Base-by-base conservation (phyloP, 441 rosid species). In the Daphne laureola region DNA sequence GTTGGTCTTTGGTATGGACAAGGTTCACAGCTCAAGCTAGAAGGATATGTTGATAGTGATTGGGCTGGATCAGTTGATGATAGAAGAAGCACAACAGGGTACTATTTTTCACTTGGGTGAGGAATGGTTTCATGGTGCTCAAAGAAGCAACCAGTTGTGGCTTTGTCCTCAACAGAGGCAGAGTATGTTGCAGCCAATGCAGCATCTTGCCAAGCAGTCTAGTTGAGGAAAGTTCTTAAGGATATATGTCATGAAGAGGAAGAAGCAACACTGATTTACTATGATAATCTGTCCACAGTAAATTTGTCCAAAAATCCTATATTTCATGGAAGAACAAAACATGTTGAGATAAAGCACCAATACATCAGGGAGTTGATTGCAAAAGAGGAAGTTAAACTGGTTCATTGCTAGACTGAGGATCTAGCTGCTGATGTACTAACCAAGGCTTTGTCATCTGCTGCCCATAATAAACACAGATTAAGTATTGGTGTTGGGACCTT, bases 61-160 rank as follows among this genome's bases (percentile, higher is more conserved):
- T 61, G 26, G 27, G 51, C 11, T 5, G 25, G 56, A 9, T 59
- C 12, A 14, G 4, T 38, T 14, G 53, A 43, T 31, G 58, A 61
- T 14, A 41, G 21, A 44, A 52, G 26, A 17, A 51, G 17, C 44
- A 61, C 46, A 0, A 43, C 14, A 1, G 18, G 53, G 0, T 51
- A 51, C 52, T n/a, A 3, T 8, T 43, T 53, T n/a, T 14, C 58
- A 1, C 15, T 52, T 17, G 43, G 38, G 2, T 31, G 3, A n/a
- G 41, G 44, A 8, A 31, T 12, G 6, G 12, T 58, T 35, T 58
- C 46, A 0, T 18, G 62, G 46, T 1, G 7, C 16, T 40, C 38
- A 8, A 48, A 49, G 27, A 58, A 47, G 38, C 54, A 58, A 46
- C 18, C 31, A 27, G 6, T 5, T 1, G 12, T 53, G 2, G 51